Base-by-base conservation (phyloP, 2,329 filamentous ascomycete species). In the Colletotrichum abscissum region DNA sequence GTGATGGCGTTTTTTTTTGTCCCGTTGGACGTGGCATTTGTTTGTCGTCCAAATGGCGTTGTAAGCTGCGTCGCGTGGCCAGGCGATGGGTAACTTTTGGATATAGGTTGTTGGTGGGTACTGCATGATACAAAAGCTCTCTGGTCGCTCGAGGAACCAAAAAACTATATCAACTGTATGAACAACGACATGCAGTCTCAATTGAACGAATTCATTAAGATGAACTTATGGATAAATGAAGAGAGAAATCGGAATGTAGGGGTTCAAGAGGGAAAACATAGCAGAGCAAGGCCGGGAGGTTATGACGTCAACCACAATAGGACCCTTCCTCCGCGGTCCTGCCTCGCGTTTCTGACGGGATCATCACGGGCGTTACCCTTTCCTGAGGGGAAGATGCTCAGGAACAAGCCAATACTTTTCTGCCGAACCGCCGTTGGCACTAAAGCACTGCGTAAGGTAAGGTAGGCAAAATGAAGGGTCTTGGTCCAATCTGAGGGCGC, bases 1-100 rank as follows among this genome's bases (percentile, higher is more conserved):
- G 33, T 33, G 42, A 33, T 60, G 19, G 56, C 42, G 71, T 67
- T 60, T 62, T 70, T 73, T 62, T 69, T 67, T 56, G 56, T 70
- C 66, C 57, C 60, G 26, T 55, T 22, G 60, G 71, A 52, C 60
- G 16, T 62, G 35, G 59, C 60, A 70, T 62, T 26, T 70, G 35
- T 66, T 52, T 73, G 28, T 52, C 35, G 62, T 67, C 56, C 62
- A 5, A 52, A 49, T 26, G 33, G 71, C 55, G 35, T 55, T 54
- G 57, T 42, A 57, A 66, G 60, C 62, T 71, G 67, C 46, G 49
- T 56, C 59, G 63, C 22, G 71, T 62, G 60, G 57, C 46, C 71
- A 60, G 62, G 66, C 35, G 60, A 58, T 42, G 38, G 6, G 49
- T 60, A 59, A 72, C 35, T 26, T 58, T 52, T 54, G 42, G 68